Base-by-base conservation (phyloP, 768 basidiomycete genomes). In the Lentinus tigrinus region DNA sequence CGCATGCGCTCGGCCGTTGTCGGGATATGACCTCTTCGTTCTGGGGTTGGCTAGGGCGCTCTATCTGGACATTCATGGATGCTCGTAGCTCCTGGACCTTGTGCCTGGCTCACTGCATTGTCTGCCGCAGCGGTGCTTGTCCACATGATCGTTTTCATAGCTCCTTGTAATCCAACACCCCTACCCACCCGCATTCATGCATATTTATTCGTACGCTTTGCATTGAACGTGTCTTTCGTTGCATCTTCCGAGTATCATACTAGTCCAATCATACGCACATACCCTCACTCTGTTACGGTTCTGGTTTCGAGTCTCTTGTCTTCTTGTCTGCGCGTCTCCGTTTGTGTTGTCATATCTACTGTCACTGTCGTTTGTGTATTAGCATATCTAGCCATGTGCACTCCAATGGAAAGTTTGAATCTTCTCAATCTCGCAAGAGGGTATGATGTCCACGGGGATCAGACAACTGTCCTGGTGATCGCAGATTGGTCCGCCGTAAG, bases 201-300 rank as follows among this genome's bases (percentile, higher is more conserved):
- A 34, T 54, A 54, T 54, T 54, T 54, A 54, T 54, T 38, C 27
- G 23, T 47, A 21, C 28, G 43, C 53, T 34, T 46, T 23, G 24
- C 28, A 46, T 21, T 21, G 31, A 23, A n/a, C 53, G n/a, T 10
- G 21, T 42, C n/a, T 54, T 11, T 49, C 34, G 7, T 49, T 36
- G 47, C 47, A 49, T 16, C 16, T 26, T 34, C 28, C 17, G 3
- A 27, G 34, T 49, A 14, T 27, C 47, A 13, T 17, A 28, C 47
- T 31, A 17, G 13, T 27, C 47, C 21, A 27, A 19, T 14, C 47
- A 28, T 49, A 49, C 47, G 24, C 44, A 47, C 26, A 23, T 49
- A 49, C 47, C 47, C 47, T 36, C 47, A 28, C 47, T 36, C 6
- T 46, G 21, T 23, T 43, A 8, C n/a, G n/a, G 42, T 11, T 14